A percentile compares a stretch with the other conserved stretches of the same genome.
Evolutionary conservation across 495 filamentous ascomycete species (phyloP).

Genomic region (Aspergillus steynii): DNA sequence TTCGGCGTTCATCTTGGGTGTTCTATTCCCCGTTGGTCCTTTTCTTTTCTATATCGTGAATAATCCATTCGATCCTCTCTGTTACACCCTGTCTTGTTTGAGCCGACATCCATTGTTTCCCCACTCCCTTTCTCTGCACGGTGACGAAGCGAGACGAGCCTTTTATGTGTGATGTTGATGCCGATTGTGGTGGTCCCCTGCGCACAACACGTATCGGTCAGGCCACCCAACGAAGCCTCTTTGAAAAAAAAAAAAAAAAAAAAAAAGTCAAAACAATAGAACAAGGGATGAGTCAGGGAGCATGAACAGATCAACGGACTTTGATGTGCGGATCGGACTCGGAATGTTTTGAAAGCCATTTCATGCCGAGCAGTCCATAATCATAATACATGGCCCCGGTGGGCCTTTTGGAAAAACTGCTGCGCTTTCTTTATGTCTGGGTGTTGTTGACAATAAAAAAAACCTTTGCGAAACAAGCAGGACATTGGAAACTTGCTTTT

Average conservation of each 20-base stretch:
- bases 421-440: background rate
- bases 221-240: background rate
- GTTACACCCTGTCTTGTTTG: background rate
- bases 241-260: constrained; percentile 1
- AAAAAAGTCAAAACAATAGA: background rate
- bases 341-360: background rate
- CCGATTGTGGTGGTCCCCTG: background rate
- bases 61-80: constrained; percentile 5
- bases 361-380: background rate
- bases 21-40: constrained; percentile 14
- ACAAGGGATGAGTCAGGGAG: background rate
- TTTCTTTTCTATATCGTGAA: constrained; percentile 16
- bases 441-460: background rate
- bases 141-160: constrained; percentile 3
- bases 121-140: background rate
- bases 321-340: background rate
- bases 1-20: constrained; percentile 35
- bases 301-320: background rate
- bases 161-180: constrained; percentile 5
- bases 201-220: background rate
- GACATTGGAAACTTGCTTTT: background rate
- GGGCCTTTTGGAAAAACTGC: background rate
- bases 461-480: background rate
- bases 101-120: constrained; percentile 2
- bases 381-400: background rate